Evolutionary conservation across 2,329 filamentous ascomycete species (phyloP), one percentile per base, ranked within the genome.

Genomic region (Botrytis paeoniae): DNA sequence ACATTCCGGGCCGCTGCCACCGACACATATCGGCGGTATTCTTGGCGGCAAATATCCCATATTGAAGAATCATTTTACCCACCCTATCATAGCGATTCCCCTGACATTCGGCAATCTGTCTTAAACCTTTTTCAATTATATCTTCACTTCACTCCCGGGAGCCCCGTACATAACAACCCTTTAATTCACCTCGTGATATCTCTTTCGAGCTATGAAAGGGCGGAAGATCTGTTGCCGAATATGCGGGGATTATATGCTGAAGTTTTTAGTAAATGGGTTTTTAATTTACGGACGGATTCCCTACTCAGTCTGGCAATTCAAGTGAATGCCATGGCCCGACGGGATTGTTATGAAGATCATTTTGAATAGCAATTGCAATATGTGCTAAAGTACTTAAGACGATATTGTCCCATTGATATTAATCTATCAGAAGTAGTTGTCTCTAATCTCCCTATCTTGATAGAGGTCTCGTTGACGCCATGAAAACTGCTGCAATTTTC

Each of bases 1-100:
- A 70, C n/a, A 70, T 22, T 43, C 25, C 70, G 70, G 70, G 51
- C 70, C 70, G 70, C 59, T 48, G 39, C 37, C 51, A 51, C 70
- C 70, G 70, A 72, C n/a, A 68, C 25, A 35, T 72, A 66, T 51
- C 39, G 69, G 22, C 69, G 41, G 32, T 70, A 54, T 70, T 32
- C n/a, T 48, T 51, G 43, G 22, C 22, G 61, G 39, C 70, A 60
- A 43, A 69, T 54, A 68, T 60, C 22, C 14, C 9, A 59, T 18
- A 43, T 43, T 69, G 35, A 18, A 32, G 70, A 41, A 59, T 37
- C 39, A 72, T 45, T 72, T 59, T 61, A 63, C 10, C 65, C 70
- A 45, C 32, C 70, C 61, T 66, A 72, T 72, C 70, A 59, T 25
- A 59, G 59, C 12, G 9, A 45, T 14, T 35, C 62, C 48, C 61